Evolutionary conservation across 805 yeast species (phyloP), one percentile per base, ranked within the genome.

Genomic region (Yarrowia sp.): DNA sequence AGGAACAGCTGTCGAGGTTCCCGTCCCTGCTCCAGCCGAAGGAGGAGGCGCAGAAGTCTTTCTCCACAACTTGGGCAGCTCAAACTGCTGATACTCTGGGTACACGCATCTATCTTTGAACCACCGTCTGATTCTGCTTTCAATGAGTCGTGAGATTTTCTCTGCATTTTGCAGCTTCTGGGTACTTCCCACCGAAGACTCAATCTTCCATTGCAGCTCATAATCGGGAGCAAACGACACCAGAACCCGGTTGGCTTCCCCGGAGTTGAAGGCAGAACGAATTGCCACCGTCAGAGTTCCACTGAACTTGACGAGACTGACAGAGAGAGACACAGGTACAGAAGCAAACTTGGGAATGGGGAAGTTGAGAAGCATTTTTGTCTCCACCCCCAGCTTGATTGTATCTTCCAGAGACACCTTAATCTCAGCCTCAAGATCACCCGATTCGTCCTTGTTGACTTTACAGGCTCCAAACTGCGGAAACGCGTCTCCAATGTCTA

Each of bases 401-500:
- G 96, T 87, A 72, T 92, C 98, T 14, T 92, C 85, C 54, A 92
- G 79, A 73, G 91, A 96, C 35, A 92, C 96, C 74, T 92, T 97
- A 33, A 92, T 92, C 69, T 89, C 90, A 1, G 96, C 97, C 72
- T 92, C 96, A 79, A 83, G 74, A 48, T 76, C 82, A 38, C 79
- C 79, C 22, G 76, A 71, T 21, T 83, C 79, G 65, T 82, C 84
- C 22, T 82, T 85, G 67, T 81, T 66, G n/a, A 95, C 89, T 58
- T 96, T 82, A 75, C 99, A 95, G 72, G 95, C 95, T 65, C 96
- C 89, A 73, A 95, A 90, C 61, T 95, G 90, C 3, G 99, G 99
- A 73, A 87, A 95, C 75, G 92, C 98, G 73, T 91, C 90, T 35
- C 99, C 99, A 65, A 95, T 87, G 70, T 92, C 93, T 26, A 95